Percentiles rank a stretch among this genome's conserved stretches.
These are phyloP conservation scores for Lachnellula cervina DNA, from an alignment of 2,329 filamentous ascomycete genomes.

Conservation along the genomic window DNA sequence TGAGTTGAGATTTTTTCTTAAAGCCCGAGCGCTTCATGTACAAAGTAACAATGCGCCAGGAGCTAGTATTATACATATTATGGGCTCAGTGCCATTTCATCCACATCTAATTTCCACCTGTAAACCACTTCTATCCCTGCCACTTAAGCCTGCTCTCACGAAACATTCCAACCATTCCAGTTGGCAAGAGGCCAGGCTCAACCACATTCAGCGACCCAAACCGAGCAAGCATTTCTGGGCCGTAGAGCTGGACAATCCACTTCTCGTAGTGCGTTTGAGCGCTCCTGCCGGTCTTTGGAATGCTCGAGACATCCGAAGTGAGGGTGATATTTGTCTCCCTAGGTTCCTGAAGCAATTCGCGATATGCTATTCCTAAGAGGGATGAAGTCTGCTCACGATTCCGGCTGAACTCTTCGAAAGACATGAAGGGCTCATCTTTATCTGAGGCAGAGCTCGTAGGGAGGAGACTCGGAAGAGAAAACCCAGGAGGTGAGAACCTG, in stretches of 20 bases:
- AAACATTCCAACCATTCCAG: conserved; percentile 37
- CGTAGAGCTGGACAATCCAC: conserved; percentile 38
- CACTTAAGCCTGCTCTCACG: conserved; percentile 35
- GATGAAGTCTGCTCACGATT: conserved; percentile 33
- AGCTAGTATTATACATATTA: no score
- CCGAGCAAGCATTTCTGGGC: conserved; percentile 34
- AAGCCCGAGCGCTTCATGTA: no score
- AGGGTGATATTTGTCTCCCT: conserved; percentile 17
- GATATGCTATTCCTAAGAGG: conserved; percentile 22
- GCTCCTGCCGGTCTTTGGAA: neutral
- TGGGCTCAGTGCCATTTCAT: no score
- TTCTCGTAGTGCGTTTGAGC: neutral
- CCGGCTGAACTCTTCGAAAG: conserved; percentile 36
- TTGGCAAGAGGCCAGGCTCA: conserved; percentile 37
- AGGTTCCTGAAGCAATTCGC: conserved; percentile 28
- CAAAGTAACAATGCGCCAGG: no score
- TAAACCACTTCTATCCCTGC: conserved; percentile 28
- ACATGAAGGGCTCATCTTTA: conserved; percentile 31
- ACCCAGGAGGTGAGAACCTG: no score
- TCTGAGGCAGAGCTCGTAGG: conserved; percentile 11
- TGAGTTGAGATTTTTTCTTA: no score
- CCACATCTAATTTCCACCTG: no score
- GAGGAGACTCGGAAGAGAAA: neutral
- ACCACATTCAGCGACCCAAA: conserved; percentile 39
- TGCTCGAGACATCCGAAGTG: conserved; percentile 5